Evolutionary conservation across 2,329 filamentous ascomycete genomes (phyloP).

Genomic region (Pseudogymnoascus sp.): DNA sequence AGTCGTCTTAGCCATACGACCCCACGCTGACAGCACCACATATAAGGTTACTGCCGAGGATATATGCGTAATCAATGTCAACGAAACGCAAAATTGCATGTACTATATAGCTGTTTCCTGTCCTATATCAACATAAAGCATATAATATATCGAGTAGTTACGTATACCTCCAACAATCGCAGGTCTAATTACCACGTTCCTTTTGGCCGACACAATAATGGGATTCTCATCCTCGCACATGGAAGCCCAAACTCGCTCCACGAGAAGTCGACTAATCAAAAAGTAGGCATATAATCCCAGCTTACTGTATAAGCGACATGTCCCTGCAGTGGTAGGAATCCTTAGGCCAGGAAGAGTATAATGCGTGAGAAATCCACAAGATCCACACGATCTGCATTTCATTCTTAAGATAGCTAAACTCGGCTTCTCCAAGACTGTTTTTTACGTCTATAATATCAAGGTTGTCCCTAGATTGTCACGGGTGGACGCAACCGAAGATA

Average conservation of each 20-base stretch:
- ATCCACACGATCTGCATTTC: not conserved
- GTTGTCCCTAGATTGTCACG: not conserved
- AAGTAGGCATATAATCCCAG: not conserved
- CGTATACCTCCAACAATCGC: not conserved
- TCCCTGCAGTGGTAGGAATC: not conserved
- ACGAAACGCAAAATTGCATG: not conserved
- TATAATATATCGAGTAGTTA: not conserved
- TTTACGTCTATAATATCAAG: too few relatives aligned
- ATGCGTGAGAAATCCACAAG: not conserved
- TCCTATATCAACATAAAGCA: not conserved
- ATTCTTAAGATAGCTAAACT: not conserved
- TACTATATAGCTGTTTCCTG: not conserved
- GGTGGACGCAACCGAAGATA: not conserved
- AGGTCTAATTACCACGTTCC: not conserved
- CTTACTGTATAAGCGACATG: not conserved
- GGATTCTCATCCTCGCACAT: not conserved
- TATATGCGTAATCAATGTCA: not conserved
- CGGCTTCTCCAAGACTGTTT: not conserved
- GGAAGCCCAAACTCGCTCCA: not conserved
- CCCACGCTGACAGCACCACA: not conserved
- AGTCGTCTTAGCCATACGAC: not conserved
- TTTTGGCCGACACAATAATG: not conserved
- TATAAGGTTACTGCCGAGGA: not conserved
- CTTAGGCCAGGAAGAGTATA: not conserved
- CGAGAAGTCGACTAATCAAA: not conserved